These are phyloP conservation scores for Xylaria sp. DNA, from an alignment of 2,329 filamentous ascomycete species.

Conservation along the genomic window DNA sequence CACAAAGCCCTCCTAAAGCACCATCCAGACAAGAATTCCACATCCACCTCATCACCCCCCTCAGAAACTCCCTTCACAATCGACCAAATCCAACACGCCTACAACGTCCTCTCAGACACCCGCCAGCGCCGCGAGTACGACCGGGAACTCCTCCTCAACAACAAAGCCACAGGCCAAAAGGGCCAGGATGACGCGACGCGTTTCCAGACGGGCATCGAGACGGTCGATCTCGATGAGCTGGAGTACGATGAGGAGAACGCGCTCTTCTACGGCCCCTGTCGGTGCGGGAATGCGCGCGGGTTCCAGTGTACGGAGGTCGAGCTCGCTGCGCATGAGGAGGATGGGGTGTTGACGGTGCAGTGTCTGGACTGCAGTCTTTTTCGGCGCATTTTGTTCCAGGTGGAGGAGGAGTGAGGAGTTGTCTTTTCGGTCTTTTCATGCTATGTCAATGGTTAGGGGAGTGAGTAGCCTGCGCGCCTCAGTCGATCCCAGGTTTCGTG, in stretches of 20 bases:
- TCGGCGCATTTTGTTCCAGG: slow-evolving; percentile 59
- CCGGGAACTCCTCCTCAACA: slow-evolving; percentile 36
- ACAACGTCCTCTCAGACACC: slow-evolving; percentile 49
- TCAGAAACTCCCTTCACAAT: slow-evolving; percentile 44
- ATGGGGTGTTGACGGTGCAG: slow-evolving; percentile 58
- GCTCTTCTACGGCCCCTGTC: slow-evolving; percentile 54
- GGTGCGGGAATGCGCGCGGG: slow-evolving; percentile 58
- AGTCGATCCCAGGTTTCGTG: too few species aligned
- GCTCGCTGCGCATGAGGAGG: slow-evolving; percentile 52
- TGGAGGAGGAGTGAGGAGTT: slow-evolving; percentile 36
- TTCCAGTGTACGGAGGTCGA: slow-evolving; percentile 56
- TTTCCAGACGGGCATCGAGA: slow-evolving; percentile 52
- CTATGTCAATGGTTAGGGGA: too few species aligned
- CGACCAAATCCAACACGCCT: slow-evolving; percentile 60
- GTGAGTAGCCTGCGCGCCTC: too few species aligned
- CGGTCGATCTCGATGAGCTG: slow-evolving; percentile 61
- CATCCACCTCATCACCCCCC: slow-evolving; percentile 5
- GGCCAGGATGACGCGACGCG: slow-evolving; percentile 16
- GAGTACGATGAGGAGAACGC: slow-evolving; percentile 43
- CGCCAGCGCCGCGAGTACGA: slow-evolving; percentile 50
- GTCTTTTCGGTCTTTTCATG: too few species aligned
- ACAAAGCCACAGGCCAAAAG: neutral
- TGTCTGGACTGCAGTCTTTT: slow-evolving; percentile 63
- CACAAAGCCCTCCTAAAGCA: slow-evolving; percentile 58
- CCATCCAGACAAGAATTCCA: slow-evolving; percentile 55